Percentiles rank a stretch among this genome's conserved stretches.
phyloP scores from a whole-genome alignment of 768 basidiomycete genomes.

The Naganishia antarctica region DNA sequence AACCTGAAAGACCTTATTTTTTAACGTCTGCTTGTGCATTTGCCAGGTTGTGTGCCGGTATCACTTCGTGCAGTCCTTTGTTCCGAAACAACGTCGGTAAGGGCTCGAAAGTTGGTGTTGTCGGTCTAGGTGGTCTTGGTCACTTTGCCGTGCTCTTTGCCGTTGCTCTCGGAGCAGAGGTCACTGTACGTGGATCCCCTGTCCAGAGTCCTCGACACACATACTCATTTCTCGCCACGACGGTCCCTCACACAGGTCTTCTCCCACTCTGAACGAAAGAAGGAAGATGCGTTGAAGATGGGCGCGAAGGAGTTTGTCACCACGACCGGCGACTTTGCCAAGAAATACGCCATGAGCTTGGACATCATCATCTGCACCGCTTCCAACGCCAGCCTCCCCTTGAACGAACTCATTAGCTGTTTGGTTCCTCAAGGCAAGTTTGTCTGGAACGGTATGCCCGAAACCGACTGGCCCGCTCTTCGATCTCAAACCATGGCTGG shows the following conservation, averaged over 20 bases:
- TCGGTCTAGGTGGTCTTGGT: slow-evolving; percentile 60
- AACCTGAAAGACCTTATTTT: too few relatives aligned
- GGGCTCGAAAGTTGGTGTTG: slow-evolving; percentile 62
- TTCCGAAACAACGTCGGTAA: slow-evolving; percentile 57
- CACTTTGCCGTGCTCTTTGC: slow-evolving; percentile 53
- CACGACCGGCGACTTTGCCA: slow-evolving; percentile 50
- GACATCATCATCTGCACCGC: slow-evolving; percentile 52
- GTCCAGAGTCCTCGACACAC: background rate
- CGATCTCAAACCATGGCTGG: slow-evolving; percentile 49
- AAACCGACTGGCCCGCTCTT: slow-evolving; percentile 53
- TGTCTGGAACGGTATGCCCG: slow-evolving; percentile 60
- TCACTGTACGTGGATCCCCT: slow-evolving; percentile 49
- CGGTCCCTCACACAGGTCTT: slow-evolving; percentile 47
- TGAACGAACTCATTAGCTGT: slow-evolving; percentile 58
- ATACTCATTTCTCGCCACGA: background rate
- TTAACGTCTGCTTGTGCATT: too few relatives aligned
- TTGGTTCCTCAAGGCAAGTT: slow-evolving; percentile 58
- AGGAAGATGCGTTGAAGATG: slow-evolving; percentile 58
- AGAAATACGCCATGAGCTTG: slow-evolving; percentile 47
- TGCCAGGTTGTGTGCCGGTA: slow-evolving; percentile 57
- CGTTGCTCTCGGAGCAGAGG: slow-evolving; percentile 59
- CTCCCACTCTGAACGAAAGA: slow-evolving; percentile 58
- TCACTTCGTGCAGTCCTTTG: slow-evolving; percentile 64
- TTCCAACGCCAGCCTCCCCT: slow-evolving; percentile 52
- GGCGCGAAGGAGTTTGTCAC: slow-evolving; percentile 54